phyloP scores from a whole-genome alignment of 352 stramenopile genomes.

The Blastocystis sp. region DNA sequence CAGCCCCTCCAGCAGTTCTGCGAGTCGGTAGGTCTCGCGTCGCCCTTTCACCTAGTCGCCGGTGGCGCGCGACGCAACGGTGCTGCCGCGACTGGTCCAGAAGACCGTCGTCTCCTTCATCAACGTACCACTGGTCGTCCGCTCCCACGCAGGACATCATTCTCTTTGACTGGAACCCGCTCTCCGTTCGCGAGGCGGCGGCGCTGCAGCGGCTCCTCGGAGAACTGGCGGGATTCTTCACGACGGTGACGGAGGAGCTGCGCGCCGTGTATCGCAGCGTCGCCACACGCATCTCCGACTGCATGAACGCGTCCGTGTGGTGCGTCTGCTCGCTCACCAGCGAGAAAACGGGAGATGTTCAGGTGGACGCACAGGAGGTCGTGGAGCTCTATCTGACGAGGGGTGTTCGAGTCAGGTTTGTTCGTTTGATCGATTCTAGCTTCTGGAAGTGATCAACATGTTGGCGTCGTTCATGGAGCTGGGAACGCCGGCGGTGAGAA shows the following conservation, averaged over 20 bases:
- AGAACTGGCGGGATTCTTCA: background rate
- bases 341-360: background rate
- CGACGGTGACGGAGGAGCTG: conserved; percentile 24
- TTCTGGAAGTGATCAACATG: conserved; percentile 35
- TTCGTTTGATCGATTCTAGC: background rate
- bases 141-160: background rate
- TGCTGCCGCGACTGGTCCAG: background rate
- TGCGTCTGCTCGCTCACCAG: background rate
- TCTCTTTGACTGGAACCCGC: conserved; percentile 1
- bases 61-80: background rate
- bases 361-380: conserved; percentile 17
- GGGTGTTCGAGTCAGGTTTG: background rate
- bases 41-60: background rate
- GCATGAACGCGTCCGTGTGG: background rate
- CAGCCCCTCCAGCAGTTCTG: background rate
- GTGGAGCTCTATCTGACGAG: background rate
- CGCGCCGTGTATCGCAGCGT: background rate
- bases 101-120: background rate
- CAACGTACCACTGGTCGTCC: background rate
- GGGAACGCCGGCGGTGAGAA: conserved; percentile 5
- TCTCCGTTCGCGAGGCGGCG: background rate
- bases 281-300: background rate
- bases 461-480: conserved; percentile 29
- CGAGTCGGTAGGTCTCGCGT: background rate
- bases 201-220: background rate